phyloP scores from a whole-genome alignment of 1,284 basidiomycete species.

The Jaminaea rosea region DNA sequence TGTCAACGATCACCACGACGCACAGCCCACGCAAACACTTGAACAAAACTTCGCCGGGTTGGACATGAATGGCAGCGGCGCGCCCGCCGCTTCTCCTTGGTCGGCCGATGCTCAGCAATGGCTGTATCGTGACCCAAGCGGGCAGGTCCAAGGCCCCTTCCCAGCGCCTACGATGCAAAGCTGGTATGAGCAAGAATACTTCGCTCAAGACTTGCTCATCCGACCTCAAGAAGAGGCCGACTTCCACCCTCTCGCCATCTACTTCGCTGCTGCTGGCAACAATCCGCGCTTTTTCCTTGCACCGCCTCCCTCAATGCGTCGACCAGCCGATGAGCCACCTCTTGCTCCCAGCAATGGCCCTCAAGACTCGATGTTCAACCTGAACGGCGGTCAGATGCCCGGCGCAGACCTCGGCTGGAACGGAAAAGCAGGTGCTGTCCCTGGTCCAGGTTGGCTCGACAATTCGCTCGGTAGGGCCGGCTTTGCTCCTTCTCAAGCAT shows the following conservation, averaged over 20 bases:
- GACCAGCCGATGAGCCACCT: background rate
- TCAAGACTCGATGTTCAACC: no score
- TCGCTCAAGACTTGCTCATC: conserved; percentile 73
- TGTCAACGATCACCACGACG: no score
- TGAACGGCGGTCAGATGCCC: no score
- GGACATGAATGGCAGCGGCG: background rate
- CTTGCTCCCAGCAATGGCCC: background rate
- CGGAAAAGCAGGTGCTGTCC: no score
- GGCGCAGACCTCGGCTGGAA: no score
- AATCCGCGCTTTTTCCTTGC: conserved; percentile 46
- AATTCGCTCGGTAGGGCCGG: no score
- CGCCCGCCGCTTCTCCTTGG: conserved; percentile 12
- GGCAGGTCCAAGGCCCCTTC: conserved; percentile 90
- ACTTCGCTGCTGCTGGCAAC: conserved; percentile 44
- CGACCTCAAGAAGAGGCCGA: conserved; percentile 55
- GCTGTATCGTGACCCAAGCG: conserved; percentile 84
- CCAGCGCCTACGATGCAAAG: conserved; percentile 84
- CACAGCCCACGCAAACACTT: no score
- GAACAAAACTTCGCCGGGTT: no score
- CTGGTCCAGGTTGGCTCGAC: no score
- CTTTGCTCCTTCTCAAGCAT: no score
- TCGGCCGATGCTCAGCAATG: conserved; percentile 64
- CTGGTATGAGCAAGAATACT: conserved; percentile 88
- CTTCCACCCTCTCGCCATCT: conserved; percentile 46
- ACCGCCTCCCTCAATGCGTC: conserved; percentile 13